Evolutionary conservation across 2,329 filamentous ascomycete genomes (phyloP).

Genomic region (Metarhizium humberi): DNA sequence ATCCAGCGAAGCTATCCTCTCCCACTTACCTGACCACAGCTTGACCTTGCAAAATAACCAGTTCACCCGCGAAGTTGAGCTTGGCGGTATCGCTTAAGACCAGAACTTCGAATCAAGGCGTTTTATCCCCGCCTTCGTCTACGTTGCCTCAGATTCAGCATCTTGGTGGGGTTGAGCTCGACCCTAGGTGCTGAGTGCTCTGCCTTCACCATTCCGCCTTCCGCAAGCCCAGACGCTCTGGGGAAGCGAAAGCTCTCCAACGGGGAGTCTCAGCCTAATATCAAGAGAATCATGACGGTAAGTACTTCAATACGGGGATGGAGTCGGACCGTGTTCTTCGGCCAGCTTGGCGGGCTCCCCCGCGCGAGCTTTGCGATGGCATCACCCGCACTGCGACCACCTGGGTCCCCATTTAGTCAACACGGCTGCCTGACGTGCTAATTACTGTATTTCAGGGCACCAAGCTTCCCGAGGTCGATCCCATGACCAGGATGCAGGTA

Average conservation of each 20-base stretch:
- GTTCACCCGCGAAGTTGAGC: not conserved
- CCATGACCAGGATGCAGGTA: slow-evolving; percentile 57
- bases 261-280: slow-evolving; percentile 46
- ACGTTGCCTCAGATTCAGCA: not conserved
- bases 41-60: not conserved
- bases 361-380: not conserved
- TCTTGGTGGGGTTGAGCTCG: slow-evolving; percentile 24
- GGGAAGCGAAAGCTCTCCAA: slow-evolving; percentile 60
- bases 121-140: not conserved
- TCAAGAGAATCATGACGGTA: slow-evolving; percentile 55
- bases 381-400: not conserved
- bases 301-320: slow-evolving; percentile 20
- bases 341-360: not conserved
- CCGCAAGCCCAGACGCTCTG: slow-evolving; percentile 37
- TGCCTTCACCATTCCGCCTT: slow-evolving; percentile 25
- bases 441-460: slow-evolving; percentile 28
- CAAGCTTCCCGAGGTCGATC: slow-evolving; percentile 49
- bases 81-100: not conserved
- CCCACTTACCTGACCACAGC: not conserved
- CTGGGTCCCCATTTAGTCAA: not conserved
- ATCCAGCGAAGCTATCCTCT: not conserved
- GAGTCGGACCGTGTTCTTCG: not conserved
- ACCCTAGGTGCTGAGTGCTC: slow-evolving; percentile 22
- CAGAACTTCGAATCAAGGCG: not conserved
- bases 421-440: slow-evolving; percentile 3